Evolutionary conservation across 2,329 filamentous ascomycete species (phyloP).

Genomic region (Blumeriella jaapii): DNA sequence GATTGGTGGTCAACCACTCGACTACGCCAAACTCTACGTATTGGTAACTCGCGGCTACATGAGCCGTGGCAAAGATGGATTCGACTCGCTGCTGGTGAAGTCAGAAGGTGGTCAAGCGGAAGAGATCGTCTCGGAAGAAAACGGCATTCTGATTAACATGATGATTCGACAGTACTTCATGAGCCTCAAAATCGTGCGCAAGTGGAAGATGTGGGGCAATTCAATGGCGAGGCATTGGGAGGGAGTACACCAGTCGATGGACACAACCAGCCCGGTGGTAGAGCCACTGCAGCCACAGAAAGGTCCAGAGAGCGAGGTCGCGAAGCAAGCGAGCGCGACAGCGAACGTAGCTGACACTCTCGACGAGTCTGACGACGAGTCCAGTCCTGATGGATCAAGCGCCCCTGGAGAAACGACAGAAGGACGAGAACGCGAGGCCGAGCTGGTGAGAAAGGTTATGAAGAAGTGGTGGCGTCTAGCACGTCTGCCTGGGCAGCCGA

Average conservation of each 20-base stretch:
- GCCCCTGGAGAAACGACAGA: not conserved
- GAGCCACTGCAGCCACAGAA: conserved; percentile 1
- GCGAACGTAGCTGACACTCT: conserved; percentile 2
- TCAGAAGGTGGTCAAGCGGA: conserved; percentile 9
- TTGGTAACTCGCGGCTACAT: conserved; percentile 11
- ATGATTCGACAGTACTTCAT: conserved; percentile 12
- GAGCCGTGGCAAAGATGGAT: conserved; percentile 10
- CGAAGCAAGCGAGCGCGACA: not conserved
- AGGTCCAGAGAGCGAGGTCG: not conserved
- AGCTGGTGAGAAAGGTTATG: conserved; percentile 9
- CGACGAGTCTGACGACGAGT: conserved; percentile 7
- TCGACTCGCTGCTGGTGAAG: conserved; percentile 7
- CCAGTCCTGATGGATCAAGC: not conserved
- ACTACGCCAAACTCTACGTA: conserved; percentile 6
- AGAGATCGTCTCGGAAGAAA: conserved; percentile 10
- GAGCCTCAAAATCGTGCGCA: conserved; percentile 9
- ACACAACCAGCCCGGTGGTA: not conserved
- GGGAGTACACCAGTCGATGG: conserved; percentile 8
- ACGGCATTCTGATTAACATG: conserved; percentile 11
- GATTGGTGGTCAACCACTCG: conserved; percentile 5
- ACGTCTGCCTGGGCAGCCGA: conserved; percentile 6
- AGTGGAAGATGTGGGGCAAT: conserved; percentile 11
- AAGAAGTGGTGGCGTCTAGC: conserved; percentile 12
- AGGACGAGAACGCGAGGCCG: conserved; percentile 5
- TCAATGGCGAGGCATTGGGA: conserved; percentile 12